phyloP scores from a whole-genome alignment of 345 rosid species.

The Excoecaria agallocha region DNA sequence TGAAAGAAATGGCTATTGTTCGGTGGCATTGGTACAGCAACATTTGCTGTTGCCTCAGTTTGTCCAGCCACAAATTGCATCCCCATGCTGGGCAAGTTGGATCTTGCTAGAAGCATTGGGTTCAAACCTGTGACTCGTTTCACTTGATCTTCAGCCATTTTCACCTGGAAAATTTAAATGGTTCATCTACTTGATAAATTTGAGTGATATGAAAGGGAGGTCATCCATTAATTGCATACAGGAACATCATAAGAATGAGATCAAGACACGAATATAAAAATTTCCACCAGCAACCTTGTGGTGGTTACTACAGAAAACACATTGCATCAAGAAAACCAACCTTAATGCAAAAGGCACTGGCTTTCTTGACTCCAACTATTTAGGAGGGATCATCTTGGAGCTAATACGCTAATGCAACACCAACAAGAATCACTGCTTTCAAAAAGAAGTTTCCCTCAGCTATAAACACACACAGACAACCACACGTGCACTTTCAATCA shows the following conservation, averaged over 20 bases:
- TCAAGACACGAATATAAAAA: not conserved
- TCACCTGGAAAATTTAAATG: conserved; percentile 56
- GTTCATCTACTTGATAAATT: conserved; percentile 15
- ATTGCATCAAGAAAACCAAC: conserved; percentile 2
- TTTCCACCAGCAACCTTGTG: not conserved
- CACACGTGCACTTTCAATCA: conserved; percentile 5
- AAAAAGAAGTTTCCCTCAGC: conserved; percentile 13
- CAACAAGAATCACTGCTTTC: conserved; percentile 2
- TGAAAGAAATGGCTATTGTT: conserved; percentile 42
- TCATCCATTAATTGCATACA: not conserved
- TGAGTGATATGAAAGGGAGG: conserved; percentile 10
- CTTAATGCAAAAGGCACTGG: not conserved
- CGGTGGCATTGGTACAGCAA: conserved; percentile 32
- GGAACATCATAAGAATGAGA: not conserved
- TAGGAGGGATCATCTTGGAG: conserved; percentile 1
- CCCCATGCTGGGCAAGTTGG: conserved; percentile 28
- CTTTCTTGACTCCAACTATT: conserved; percentile 4
- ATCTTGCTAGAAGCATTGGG: conserved; percentile 60
- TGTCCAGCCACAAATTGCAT: conserved; percentile 20
- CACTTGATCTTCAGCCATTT: conserved; percentile 98
- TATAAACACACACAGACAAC: conserved; percentile 5
- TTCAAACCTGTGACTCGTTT: conserved; percentile 81
- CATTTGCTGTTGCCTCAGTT: conserved; percentile 8
- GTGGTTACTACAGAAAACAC: not conserved
- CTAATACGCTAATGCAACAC: conserved; percentile 1